Evolutionary conservation across 2,329 filamentous ascomycete species (phyloP).

Genomic region (Curvularia sp.): DNA sequence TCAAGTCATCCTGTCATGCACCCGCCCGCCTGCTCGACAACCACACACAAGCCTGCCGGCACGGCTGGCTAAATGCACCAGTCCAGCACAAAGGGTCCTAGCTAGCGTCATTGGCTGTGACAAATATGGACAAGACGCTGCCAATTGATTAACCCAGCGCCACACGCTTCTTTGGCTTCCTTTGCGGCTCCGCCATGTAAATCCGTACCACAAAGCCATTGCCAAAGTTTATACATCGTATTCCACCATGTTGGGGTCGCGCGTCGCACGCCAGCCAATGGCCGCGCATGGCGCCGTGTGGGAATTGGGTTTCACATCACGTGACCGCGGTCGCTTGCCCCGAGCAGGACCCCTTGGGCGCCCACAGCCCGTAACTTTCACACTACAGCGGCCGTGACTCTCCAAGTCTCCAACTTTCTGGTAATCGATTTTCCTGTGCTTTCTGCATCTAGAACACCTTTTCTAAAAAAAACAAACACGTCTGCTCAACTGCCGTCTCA

Average conservation of each 20-base stretch:
- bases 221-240: not conserved
- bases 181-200: not conserved
- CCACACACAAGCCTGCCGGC: conserved; percentile 5
- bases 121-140: conserved; percentile 7
- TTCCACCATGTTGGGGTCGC: not conserved
- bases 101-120: conserved; percentile 13
- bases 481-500: not conserved
- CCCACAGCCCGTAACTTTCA: not conserved
- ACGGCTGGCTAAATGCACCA: conserved; percentile 30
- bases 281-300: not conserved
- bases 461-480: not conserved
- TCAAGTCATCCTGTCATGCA: conserved; percentile 10
- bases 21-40: not conserved
- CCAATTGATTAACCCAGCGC: not conserved
- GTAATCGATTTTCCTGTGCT: not conserved
- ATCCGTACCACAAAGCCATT: not conserved
- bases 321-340: not conserved
- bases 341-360: not conserved
- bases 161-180: not conserved
- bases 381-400: not conserved
- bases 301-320: not conserved
- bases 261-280: not conserved
- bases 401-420: not conserved
- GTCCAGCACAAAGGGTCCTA: conserved; percentile 17
- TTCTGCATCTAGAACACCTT: not conserved